Evolutionary conservation across 176 grass and related monocot species (phyloP).

Genomic region (Oryza brachyantha): DNA sequence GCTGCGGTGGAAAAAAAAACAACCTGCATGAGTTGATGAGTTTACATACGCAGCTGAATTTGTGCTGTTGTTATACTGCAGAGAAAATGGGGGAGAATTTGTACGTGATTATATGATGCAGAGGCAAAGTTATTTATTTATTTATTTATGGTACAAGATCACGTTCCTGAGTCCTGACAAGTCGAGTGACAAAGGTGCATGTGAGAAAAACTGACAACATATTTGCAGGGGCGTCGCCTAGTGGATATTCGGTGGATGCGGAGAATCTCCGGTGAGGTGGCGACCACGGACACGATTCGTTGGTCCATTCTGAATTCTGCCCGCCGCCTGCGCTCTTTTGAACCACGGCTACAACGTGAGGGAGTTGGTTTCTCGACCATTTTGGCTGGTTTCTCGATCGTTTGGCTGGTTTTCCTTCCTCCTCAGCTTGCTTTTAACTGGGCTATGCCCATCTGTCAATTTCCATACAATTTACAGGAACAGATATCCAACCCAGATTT

Average conservation of each 20-base stretch:
- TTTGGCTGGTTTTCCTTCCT: background rate
- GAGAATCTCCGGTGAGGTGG: slow-evolving; percentile 28
- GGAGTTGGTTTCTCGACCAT: background rate
- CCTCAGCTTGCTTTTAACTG: background rate
- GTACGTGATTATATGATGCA: no score
- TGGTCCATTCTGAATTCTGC: background rate
- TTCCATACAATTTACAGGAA: background rate
- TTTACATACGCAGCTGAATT: background rate
- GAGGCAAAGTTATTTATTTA: no score
- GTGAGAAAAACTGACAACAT: background rate
- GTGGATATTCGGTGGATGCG: slow-evolving; percentile 45
- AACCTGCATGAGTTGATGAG: background rate
- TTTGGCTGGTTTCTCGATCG: background rate
- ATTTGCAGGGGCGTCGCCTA: background rate
- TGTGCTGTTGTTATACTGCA: no score
- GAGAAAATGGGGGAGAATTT: no score
- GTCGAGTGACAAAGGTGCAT: background rate
- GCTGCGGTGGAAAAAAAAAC: background rate
- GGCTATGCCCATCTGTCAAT: background rate
- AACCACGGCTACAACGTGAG: background rate
- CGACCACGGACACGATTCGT: background rate
- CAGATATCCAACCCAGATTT: background rate
- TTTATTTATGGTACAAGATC: background rate
- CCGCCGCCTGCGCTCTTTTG: background rate
- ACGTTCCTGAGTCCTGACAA: background rate